Conservation (phyloP, 192 early-diverging fungal genomes). For the Coemansia sp. region DNA sequence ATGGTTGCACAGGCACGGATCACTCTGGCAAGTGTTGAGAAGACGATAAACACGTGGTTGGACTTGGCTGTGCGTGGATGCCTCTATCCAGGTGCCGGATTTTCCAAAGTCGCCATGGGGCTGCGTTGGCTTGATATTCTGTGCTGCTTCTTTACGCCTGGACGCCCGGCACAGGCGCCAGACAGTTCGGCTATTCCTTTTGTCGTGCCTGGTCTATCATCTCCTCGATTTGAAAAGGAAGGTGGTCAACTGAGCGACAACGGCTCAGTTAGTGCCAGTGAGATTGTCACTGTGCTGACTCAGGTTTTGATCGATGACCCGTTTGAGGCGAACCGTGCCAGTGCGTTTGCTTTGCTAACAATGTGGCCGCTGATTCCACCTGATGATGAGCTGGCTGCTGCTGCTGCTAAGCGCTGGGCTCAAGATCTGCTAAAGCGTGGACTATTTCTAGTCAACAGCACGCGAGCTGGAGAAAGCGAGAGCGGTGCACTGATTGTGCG, state of each 20-base stretch:
- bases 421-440: slow-evolving; percentile 62
- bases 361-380: slow-evolving; percentile 67
- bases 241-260: not conserved
- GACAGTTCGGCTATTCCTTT: slow-evolving; percentile 31
- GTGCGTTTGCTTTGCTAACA: slow-evolving; percentile 72
- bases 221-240: slow-evolving; percentile 26
- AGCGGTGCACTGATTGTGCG: slow-evolving; percentile 79
- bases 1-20: slow-evolving; percentile 28
- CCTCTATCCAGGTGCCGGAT: slow-evolving; percentile 53
- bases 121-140: slow-evolving; percentile 51
- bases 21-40: slow-evolving; percentile 15
- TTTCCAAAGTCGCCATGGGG: slow-evolving; percentile 49
- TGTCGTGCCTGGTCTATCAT: slow-evolving; percentile 19
- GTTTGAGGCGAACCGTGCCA: slow-evolving; percentile 73
- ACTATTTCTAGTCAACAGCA: slow-evolving; percentile 63
- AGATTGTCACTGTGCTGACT: slow-evolving; percentile 56
- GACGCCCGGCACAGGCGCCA: slow-evolving; percentile 20
- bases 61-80: slow-evolving; percentile 51
- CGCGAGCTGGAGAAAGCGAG: slow-evolving; percentile 77
- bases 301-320: slow-evolving; percentile 63
- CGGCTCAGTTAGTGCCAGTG: slow-evolving; percentile 25
- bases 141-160: slow-evolving; percentile 30
- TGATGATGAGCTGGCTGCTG: slow-evolving; percentile 55
- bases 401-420: slow-evolving; percentile 40
- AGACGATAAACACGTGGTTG: slow-evolving; percentile 33